Conservation (phyloP, 176 grass and related monocot species). For the Oryza rufipogon region DNA sequence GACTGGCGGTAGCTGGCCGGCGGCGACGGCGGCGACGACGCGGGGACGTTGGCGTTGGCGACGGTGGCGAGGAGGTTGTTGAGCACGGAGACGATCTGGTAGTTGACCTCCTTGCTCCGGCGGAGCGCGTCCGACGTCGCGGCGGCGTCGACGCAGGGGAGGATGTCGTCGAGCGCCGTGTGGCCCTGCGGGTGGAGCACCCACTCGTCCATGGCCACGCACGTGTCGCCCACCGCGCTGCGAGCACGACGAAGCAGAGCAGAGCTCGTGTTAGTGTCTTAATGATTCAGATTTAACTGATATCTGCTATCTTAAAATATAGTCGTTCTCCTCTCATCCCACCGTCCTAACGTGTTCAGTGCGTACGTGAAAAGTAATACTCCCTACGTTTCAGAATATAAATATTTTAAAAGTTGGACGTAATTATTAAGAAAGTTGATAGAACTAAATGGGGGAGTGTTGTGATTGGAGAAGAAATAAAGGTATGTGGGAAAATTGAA, state of each 20-base stretch:
- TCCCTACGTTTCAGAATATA: no score
- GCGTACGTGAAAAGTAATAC: no score
- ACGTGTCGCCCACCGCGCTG: conserved; percentile 76
- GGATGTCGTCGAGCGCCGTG: conserved; percentile 81
- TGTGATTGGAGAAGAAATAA: no score
- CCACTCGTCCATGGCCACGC: conserved; percentile 89
- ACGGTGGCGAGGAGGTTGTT: conserved; percentile 58
- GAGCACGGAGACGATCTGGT: conserved; percentile 45
- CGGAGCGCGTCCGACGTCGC: conserved; percentile 56
- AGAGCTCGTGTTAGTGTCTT: not conserved
- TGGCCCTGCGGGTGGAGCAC: conserved; percentile 49
- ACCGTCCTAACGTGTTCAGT: no score
- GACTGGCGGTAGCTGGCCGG: conserved; percentile 80
- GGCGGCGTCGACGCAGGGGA: conserved; percentile 70
- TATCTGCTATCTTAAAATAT: no score
- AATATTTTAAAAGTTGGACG: no score
- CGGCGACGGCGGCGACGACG: not conserved
- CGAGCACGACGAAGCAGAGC: not conserved
- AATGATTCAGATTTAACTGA: not conserved
- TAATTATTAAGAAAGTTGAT: no score
- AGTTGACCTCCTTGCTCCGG: conserved; percentile 61
- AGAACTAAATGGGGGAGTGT: no score
- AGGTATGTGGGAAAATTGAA: no score
- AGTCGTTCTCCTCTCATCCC: no score
- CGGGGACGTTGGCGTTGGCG: conserved; percentile 57